Evolutionary conservation across 495 filamentous ascomycete species (phyloP).

Genomic region (Hypoxylon crocopeplum): DNA sequence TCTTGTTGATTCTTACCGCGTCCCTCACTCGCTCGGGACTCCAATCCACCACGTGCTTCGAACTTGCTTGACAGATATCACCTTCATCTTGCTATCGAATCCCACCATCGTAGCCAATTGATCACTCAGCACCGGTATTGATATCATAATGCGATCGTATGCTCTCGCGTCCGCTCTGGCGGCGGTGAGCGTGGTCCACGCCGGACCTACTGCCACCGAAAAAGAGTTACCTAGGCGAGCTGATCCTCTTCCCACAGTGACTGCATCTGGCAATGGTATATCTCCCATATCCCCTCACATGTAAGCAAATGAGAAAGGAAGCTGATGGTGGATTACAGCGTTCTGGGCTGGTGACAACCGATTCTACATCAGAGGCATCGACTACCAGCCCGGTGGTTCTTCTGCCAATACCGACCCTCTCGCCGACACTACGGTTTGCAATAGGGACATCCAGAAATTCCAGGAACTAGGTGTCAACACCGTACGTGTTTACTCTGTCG

Average conservation of each 20-base stretch:
- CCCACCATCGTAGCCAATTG: constrained; percentile 12
- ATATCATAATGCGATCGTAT: constrained; percentile 62
- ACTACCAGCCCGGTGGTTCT: constrained; percentile 93
- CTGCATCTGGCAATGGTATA: constrained; percentile 57
- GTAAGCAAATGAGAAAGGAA: background rate
- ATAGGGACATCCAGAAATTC: constrained; percentile 85
- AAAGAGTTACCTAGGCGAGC: constrained; percentile 63
- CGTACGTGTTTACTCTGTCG: constrained; percentile 90
- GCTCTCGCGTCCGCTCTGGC: constrained; percentile 60
- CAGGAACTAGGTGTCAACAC: constrained; percentile 88
- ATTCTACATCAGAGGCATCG: constrained; percentile 94
- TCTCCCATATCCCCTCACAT: background rate
- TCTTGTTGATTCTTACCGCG: constrained; percentile 7
- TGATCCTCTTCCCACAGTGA: constrained; percentile 49
- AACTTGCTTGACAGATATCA: constrained; percentile 10
- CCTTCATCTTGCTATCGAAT: background rate
- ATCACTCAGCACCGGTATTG: constrained; percentile 14
- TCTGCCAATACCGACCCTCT: constrained; percentile 81
- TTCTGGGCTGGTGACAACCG: constrained; percentile 85
- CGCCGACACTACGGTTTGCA: constrained; percentile 71
- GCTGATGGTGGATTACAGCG: constrained; percentile 55
- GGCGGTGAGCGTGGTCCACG: constrained; percentile 59
- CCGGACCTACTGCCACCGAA: constrained; percentile 63
- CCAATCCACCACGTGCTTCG: constrained; percentile 12
- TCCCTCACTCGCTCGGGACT: constrained; percentile 31